Percentiles rank a stretch among this genome's conserved stretches.
These are phyloP conservation scores for Hsuehochloa calcarea DNA, from an alignment of 176 grass and related monocot species.

Conservation along the genomic window DNA sequence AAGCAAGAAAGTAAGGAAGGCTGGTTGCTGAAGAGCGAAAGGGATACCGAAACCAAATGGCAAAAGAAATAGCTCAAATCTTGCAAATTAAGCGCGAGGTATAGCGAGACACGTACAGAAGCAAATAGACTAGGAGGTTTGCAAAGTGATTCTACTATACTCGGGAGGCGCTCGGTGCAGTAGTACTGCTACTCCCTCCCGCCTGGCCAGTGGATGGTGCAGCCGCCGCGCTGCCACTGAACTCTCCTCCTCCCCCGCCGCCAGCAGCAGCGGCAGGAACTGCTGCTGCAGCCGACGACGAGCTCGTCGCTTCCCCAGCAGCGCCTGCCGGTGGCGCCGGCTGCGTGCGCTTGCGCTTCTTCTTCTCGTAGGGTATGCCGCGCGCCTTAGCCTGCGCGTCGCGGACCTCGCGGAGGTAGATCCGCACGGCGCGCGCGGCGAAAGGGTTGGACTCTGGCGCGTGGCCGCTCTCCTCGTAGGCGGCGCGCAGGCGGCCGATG, in stretches of 20 bases:
- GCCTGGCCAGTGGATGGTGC: conserved; percentile 5
- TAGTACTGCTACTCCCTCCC: background rate
- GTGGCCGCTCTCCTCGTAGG: conserved; percentile 91
- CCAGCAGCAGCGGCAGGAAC: background rate
- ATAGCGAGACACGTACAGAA: conserved; percentile 49
- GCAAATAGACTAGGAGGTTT: conserved; percentile 32
- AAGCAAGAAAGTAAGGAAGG: background rate
- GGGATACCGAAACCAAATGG: conserved; percentile 34
- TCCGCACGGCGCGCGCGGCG: conserved; percentile 84
- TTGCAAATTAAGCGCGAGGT: conserved; percentile 39
- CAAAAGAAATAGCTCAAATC: conserved; percentile 37
- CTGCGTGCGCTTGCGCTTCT: conserved; percentile 79
- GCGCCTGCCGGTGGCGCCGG: background rate
- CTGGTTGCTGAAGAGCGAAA: background rate
- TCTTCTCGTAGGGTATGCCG: conserved; percentile 96
- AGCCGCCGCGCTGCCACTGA: background rate
- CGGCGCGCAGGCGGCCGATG: conserved; percentile 87
- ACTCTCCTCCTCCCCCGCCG: conserved; percentile 7
- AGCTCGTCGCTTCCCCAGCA: conserved; percentile 29
- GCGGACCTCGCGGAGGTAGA: conserved; percentile 96
- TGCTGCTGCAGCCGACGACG: conserved; percentile 3
- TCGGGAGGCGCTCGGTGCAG: conserved; percentile 39
- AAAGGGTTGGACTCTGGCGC: conserved; percentile 88
- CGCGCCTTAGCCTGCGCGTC: conserved; percentile 90
- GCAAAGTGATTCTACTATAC: conserved; percentile 48